Base-by-base conservation (phyloP, 257 asterid species). In the Fraxinus cuspidata region DNA sequence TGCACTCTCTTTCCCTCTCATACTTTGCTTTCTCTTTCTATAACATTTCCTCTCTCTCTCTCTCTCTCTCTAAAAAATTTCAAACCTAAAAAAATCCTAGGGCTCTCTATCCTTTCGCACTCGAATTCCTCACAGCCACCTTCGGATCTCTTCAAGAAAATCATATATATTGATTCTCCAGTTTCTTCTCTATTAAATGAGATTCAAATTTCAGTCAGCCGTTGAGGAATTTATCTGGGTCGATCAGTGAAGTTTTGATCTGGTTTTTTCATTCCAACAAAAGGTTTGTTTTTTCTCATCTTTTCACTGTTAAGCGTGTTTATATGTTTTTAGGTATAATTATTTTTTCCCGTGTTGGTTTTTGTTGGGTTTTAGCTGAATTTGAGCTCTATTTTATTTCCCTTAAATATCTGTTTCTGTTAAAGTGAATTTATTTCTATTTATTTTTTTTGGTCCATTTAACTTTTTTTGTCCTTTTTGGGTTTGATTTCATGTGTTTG, bases 11-110 rank as follows among this genome's bases (percentile, higher is more conserved):
- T 56, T 63, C 56, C 63, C 82, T 78, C 68, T 69, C 47, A 2
- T 37, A 28, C 28, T 69, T 51, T 42, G 29, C 42, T 58, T 74
- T 56, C 77, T 32, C 74, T 68, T 77, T 75, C 4, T 18, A 63
- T 4, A 29, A 42, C 73, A 79, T 80, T 70, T 74, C 23, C 47
- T 40, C 47, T 73, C 84, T 84, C 86, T 84, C 87, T 80, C 88
- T 84, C 47, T 73, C 81, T 84, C 87, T 84, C 88, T 80, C 88
- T 84, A 81, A 40, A 71, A 76, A 76, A 25, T 85, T 81, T 74
- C 86, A 83, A 77, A 85, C 86, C 88, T 82, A 80, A 83, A 73
- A 8, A 81, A 71, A 10, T 68, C 38, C 67, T 77, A 80, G 85
- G 88, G 81, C 74, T 75, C 79, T 71, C 74, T 68, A 4, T 12